Evolutionary conservation across 2,329 filamentous ascomycete species (phyloP).

Genomic region (Dothideomycetes sp.): DNA sequence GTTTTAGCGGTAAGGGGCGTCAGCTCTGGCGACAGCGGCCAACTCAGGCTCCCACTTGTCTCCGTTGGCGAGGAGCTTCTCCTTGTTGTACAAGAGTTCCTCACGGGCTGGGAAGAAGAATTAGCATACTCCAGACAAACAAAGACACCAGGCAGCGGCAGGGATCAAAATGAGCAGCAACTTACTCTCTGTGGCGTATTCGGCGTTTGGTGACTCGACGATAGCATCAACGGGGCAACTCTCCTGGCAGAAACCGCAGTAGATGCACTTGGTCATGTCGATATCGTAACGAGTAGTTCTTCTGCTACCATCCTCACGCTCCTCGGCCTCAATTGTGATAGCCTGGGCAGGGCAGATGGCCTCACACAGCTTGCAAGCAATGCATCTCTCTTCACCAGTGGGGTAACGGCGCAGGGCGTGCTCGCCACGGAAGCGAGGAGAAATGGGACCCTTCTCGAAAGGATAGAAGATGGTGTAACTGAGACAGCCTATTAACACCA

Average conservation of each 20-base stretch:
- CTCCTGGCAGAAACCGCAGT: conserved; percentile 98
- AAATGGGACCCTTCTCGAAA: conserved; percentile 98
- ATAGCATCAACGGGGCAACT: conserved; percentile 97
- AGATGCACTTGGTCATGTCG: conserved; percentile 99
- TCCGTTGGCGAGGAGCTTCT: conserved; percentile 47
- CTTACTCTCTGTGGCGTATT: conserved; percentile 17
- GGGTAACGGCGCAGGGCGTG: conserved; percentile 94
- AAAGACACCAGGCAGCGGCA: too few relatives aligned
- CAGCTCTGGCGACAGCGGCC: conserved; percentile 81
- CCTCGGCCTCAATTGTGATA: conserved; percentile 98
- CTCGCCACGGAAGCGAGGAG: conserved; percentile 94
- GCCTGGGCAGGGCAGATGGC: conserved; percentile 96
- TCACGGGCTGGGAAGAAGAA: conserved; percentile 36
- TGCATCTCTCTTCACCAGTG: conserved; percentile 96
- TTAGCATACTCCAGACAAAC: too few relatives aligned
- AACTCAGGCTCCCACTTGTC: conserved; percentile 88
- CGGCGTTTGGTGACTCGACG: conserved; percentile 39
- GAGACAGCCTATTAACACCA: conserved; percentile 21
- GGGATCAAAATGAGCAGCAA: too few relatives aligned
- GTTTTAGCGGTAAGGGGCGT: conserved; percentile 52
- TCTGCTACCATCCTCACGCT: conserved; percentile 90
- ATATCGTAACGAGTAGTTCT: conserved; percentile 97
- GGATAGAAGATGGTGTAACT: conserved; percentile 99
- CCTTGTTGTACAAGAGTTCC: conserved; percentile 97
- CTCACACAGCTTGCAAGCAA: conserved; percentile 99